These are phyloP conservation scores for Coemansia sp. DNA, from an alignment of 192 early-diverging fungal species.

Conservation along the genomic window DNA sequence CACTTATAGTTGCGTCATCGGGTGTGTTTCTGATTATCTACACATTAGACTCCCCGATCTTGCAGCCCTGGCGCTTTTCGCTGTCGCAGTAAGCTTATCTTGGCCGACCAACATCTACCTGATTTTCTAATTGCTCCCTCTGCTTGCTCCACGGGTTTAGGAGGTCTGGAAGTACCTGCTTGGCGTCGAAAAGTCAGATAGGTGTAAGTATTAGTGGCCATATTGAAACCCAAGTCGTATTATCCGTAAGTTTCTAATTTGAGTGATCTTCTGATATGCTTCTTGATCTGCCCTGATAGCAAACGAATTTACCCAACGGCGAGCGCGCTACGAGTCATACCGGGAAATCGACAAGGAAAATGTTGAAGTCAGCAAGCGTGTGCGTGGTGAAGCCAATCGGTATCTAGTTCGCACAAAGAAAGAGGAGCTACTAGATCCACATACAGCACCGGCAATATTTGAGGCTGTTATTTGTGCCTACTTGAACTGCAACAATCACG, in stretches of 20 bases:
- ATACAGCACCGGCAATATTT: conserved; percentile 59
- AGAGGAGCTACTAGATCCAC: conserved; percentile 34
- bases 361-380: conserved; percentile 63
- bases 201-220: conserved; percentile 44
- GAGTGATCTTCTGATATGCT: not conserved
- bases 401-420: conserved; percentile 56
- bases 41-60: conserved; percentile 1
- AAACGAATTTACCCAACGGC: conserved; percentile 65
- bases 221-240: too few species aligned
- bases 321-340: conserved; percentile 65
- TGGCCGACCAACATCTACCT: not conserved
- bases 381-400: conserved; percentile 74
- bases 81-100: not conserved
- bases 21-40: conserved; percentile 9
- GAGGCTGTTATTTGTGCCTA: conserved; percentile 88
- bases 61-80: not conserved
- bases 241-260: not conserved
- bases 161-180: conserved; percentile 88
- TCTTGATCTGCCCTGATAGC: conserved; percentile 22
- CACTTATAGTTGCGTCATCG: not conserved
- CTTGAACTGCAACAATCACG: conserved; percentile 71
- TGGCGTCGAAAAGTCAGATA: conserved; percentile 77
- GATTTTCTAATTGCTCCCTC: conserved; percentile 5
- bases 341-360: conserved; percentile 69
- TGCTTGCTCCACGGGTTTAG: conserved; percentile 24